Conservation (phyloP, 495 filamentous ascomycete species). For the Barbatosphaeria neglecta region DNA sequence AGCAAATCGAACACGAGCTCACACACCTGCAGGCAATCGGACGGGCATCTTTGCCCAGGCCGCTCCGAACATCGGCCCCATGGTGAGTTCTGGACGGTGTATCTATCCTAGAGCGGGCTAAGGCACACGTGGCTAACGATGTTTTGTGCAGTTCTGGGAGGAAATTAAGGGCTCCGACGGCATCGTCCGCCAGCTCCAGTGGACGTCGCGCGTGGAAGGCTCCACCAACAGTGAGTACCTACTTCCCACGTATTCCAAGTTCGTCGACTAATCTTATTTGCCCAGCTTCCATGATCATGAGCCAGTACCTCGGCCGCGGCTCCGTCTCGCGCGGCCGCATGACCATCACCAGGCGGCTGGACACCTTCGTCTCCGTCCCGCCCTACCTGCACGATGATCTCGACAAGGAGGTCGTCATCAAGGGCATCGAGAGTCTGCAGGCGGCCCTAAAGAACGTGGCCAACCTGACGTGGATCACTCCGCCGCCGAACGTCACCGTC, state of each 20-base stretch:
- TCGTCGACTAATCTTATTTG: neutral
- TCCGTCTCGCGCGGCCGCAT: constrained; percentile 49
- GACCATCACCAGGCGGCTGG: constrained; percentile 42
- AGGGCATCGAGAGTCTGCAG: constrained; percentile 49
- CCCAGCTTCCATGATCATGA: constrained; percentile 44
- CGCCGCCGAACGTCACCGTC: constrained; percentile 39
- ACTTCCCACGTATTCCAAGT: no score
- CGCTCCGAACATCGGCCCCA: constrained; percentile 54
- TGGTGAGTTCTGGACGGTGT: constrained; percentile 20
- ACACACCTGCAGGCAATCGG: constrained; percentile 26
- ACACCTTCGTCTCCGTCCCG: constrained; percentile 37
- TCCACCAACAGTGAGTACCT: constrained; percentile 20
- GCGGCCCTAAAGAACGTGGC: constrained; percentile 40
- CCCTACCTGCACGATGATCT: constrained; percentile 41
- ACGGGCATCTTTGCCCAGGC: constrained; percentile 56
- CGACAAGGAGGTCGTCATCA: constrained; percentile 39
- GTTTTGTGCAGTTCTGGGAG: constrained; percentile 33
- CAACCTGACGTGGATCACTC: constrained; percentile 43
- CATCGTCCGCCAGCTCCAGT: constrained; percentile 54
- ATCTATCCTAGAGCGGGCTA: constrained; percentile 8
- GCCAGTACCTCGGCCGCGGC: constrained; percentile 55
- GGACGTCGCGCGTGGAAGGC: constrained; percentile 52
- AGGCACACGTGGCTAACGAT: no score
- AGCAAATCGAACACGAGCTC: constrained; percentile 7
- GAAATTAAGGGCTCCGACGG: constrained; percentile 49